Base-by-base conservation (phyloP, 106 monocot genomes). In the Gastrodia elata region DNA sequence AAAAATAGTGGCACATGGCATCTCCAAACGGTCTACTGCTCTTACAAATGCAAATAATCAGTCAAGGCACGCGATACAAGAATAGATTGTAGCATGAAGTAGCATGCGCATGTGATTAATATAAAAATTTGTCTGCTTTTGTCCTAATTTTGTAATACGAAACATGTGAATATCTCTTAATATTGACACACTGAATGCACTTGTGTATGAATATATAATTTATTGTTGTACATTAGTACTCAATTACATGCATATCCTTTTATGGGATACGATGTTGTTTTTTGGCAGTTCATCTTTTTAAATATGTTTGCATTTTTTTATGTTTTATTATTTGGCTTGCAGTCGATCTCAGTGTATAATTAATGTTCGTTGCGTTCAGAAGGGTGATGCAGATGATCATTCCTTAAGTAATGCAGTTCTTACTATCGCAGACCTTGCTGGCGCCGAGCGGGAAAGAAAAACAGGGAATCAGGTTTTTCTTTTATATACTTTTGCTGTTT, bases 281-380 rank as follows among this genome's bases (percentile, higher is more conserved):
- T 61, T 52, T 61, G 32, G 30, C 37, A 67, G 36, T 67, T 67
- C 15, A 37, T 67, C 67, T 67, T 67, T 61, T 8, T 8, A 36
- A 27, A 5, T 20, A 37, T 36, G 67, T 36, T 37, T n/a, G 33
- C 37, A 36, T 67, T 67, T 37, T 36, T 67, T 20, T 6, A 67
- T 2, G 7, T 38, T 2, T 28, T 61, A 30, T 37, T 67, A 20
- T 67, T 36, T 67, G 36, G 70, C 33, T 75, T 67, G 76, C 82
- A 94, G 94, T 75, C 94, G 94, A 39, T 94, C 94, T 46, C 94
- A 94, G 22, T 91, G 86, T 70, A 79, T 94, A 39, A 91, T 94
- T 56, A 94, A 83, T 34, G 88, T 94, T 38, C 85, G 80, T 67
- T 59, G 76, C 80, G 39, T 68, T 36, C 48, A 68, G 3, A 76